phyloP scores from a whole-genome alignment of 129 eudicot species.

The Scalesia atractyloides region DNA sequence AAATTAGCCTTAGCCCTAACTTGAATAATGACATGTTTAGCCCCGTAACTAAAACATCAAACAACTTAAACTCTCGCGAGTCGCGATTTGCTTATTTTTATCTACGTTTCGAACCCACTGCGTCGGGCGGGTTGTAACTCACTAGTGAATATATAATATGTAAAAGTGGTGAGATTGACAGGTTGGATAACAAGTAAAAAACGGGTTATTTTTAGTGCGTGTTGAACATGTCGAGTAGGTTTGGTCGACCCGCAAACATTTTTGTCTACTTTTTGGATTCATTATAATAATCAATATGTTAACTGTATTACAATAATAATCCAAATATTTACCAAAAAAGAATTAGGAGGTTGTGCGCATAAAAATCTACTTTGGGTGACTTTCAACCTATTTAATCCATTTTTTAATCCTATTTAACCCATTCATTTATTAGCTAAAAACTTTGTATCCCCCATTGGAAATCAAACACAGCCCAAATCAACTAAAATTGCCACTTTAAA shows the following conservation, averaged over 20 bases:
- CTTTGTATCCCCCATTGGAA: neutral
- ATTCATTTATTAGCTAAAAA: neutral
- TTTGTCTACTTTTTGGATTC: neutral
- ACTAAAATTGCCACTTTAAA: neutral
- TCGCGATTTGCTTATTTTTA: no score
- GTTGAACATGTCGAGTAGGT: neutral
- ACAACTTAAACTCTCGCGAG: no score
- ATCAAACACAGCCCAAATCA: neutral
- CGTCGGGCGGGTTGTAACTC: no score
- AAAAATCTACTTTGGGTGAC: neutral
- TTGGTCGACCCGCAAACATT: slow-evolving; percentile 1
- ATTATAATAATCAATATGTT: neutral
- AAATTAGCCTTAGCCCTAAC: no score
- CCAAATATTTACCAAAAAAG: neutral
- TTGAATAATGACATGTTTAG: no score
- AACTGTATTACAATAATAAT: neutral
- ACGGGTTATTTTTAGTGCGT: neutral
- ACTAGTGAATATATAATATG: neutral
- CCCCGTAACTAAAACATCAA: no score
- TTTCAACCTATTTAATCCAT: neutral
- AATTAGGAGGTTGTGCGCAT: neutral
- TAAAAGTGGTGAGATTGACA: neutral
- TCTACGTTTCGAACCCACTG: no score
- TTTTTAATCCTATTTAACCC: neutral
- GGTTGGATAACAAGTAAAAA: neutral